Conservation (phyloP, 805 yeast genomes). For the Teunomyces gatunensis region DNA sequence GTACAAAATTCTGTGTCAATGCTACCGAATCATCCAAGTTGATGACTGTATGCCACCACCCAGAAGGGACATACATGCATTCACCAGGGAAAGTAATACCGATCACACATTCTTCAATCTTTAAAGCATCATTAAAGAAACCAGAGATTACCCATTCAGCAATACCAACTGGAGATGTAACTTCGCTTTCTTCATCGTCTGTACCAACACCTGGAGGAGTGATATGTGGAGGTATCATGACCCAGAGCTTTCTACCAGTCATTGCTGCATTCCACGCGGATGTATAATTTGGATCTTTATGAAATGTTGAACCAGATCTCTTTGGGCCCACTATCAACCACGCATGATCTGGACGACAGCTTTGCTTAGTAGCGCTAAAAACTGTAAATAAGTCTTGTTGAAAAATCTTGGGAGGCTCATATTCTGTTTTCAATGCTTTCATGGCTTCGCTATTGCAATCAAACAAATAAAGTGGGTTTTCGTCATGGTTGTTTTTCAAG, state of each 20-base stretch:
- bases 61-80: slow-evolving; percentile 86
- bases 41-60: slow-evolving; percentile 97
- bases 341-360: slow-evolving; percentile 83
- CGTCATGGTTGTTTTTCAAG: slow-evolving; percentile 63
- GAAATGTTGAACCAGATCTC: slow-evolving; percentile 85
- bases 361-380: slow-evolving; percentile 31
- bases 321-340: slow-evolving; percentile 88
- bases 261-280: slow-evolving; percentile 87
- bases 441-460: slow-evolving; percentile 78
- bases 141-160: slow-evolving; percentile 91
- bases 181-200: slow-evolving; percentile 76
- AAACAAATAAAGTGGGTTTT: slow-evolving; percentile 80
- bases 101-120: slow-evolving; percentile 55
- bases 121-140: slow-evolving; percentile 67
- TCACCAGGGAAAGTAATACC: slow-evolving; percentile 82
- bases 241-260: slow-evolving; percentile 77
- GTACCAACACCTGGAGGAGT: slow-evolving; percentile 86
- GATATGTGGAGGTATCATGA: slow-evolving; percentile 77
- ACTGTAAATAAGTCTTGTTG: slow-evolving; percentile 59
- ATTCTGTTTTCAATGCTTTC: slow-evolving; percentile 52
- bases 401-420: slow-evolving; percentile 53
- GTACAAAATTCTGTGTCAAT: slow-evolving; percentile 85
- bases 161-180: slow-evolving; percentile 85
- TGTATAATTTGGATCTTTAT: slow-evolving; percentile 89
- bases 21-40: slow-evolving; percentile 82